phyloP scores from a whole-genome alignment of 2,329 filamentous ascomycete genomes.

The Fusarium nurragi region DNA sequence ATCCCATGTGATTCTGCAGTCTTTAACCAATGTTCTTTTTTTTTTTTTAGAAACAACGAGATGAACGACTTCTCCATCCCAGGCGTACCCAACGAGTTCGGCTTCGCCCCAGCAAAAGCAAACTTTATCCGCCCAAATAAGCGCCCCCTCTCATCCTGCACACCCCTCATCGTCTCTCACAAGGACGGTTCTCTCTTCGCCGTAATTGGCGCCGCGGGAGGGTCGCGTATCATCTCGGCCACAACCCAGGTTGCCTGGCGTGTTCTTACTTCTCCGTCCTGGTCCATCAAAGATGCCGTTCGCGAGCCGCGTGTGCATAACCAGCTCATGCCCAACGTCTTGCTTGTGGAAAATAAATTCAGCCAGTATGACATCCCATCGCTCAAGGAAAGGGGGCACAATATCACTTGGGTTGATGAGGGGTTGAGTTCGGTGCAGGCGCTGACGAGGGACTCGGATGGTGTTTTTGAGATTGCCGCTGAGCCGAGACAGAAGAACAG shows the following conservation, averaged over 20 bases:
- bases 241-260: constrained; percentile 80
- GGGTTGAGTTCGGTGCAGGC: constrained; percentile 76
- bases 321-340: constrained; percentile 77
- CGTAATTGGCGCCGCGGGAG: constrained; percentile 79
- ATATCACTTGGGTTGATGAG: constrained; percentile 73
- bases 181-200: constrained; percentile 72
- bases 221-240: constrained; percentile 82
- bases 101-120: constrained; percentile 78
- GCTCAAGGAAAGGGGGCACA: constrained; percentile 73
- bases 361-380: constrained; percentile 69
- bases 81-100: constrained; percentile 79
- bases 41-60: constrained; percentile 68
- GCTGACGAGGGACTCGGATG: constrained; percentile 63
- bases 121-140: constrained; percentile 87
- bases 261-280: constrained; percentile 68
- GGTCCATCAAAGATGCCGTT: constrained; percentile 70
- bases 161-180: constrained; percentile 77
- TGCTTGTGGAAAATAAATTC: constrained; percentile 74
- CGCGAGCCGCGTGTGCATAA: constrained; percentile 78
- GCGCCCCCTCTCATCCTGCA: constrained; percentile 83
- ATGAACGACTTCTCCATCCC: constrained; percentile 90
- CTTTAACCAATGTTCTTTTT: not conserved
- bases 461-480: constrained; percentile 78
- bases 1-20: not conserved
- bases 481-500: constrained; percentile 80